Base-by-base conservation (phyloP, 108 stramenopile genomes). In the Pseudonitzschia multiseries region DNA sequence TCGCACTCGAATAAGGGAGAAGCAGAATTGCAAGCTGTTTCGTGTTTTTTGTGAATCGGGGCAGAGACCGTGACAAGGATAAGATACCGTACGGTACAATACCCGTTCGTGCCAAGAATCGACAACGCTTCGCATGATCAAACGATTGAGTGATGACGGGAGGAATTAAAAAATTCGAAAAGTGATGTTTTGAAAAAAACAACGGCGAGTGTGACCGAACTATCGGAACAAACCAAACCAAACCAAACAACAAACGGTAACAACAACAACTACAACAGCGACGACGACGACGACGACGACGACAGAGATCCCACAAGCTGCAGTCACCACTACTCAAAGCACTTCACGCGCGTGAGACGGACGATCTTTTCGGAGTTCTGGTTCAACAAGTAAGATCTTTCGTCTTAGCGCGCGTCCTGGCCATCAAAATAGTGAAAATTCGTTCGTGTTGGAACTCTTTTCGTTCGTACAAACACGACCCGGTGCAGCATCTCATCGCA, bases 291-390 rank as follows among this genome's bases (percentile, higher is more conserved):
- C 46, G 1, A 48, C 46, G 1, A 10, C 46, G 46, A 48, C 46
- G 46, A 18, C 46, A 48, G 2, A 5, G 36, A 36, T 48, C 46
- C 13, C 46, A 48, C 46, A 48, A 48, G 46, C 46, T 48, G 46
- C 42, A 10, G 10, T 10, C 10, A 10, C 42, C 42, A 42, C 42
- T 48, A 22, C 20, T 26, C 1, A 13, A 56, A 56, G 2, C 2
- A 56, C 4, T 56, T 22, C 54, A 26, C 54, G 54, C 54, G 54
- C 20, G 24, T 26, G 13, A 56, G 18, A 56, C 54, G 26, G 20
- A 20, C 54, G 54, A 56, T 56, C 54, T 56, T 56, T 24, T 56
- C 50, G 54, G 54, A 26, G 54, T 56, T 56, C 54, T 56, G 54
- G 54, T 56, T 56, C 54, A 56, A 56, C 54, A 2, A 22, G 13